Base-by-base conservation (phyloP, 2,329 filamentous ascomycete species). In the Penicillium brevicompactum region DNA sequence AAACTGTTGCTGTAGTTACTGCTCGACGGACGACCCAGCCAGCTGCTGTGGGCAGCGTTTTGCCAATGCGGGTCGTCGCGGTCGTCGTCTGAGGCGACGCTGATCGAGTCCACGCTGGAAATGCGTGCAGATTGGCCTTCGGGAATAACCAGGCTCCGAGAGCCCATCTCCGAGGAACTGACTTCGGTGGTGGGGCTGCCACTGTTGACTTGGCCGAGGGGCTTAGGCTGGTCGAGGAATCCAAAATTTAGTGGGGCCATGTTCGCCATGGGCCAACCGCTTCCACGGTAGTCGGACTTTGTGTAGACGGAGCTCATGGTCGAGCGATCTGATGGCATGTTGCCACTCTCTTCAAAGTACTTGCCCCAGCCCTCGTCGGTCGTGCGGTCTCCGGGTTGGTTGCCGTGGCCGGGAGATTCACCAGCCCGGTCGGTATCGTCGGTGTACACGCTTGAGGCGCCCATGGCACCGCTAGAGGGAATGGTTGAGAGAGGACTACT, bases 331-430 rank as follows among this genome's bases (percentile, higher is more conserved):
- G 68, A 65, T 24, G 66, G 58, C n/a, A 70, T 56, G 38, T 65
- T 65, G 8, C 49, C 67, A 32, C 74, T 71, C 45, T 74, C 69
- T 47, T 77, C 69, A 63, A 80, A 81, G 63, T 81, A 81, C 50
- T 75, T 77, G 56, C 74, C 71, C 78, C 78, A 81, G 42, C 77
- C 78, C 61, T 78, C 78, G 45, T 80, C 73, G 1, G 78, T 78
- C 32, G 69, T 71, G 38, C 77, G 72, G 53, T 79, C 73, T 4
- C 71, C 71, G 14, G 71, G 57, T 31, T 62, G 59, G 49, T 60
- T 58, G 8, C 49, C 60, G 30, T 58, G 55, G 11, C 56, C 27
- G 22, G 55, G 51, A 11, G 40, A 21, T 18, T 56, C 59, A 31
- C 55, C 54, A 5, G 62, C 62, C 43, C 61, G 67, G 18, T 66